Base-by-base conservation (phyloP, 805 yeast species). In the Alloascoidea africana region DNA sequence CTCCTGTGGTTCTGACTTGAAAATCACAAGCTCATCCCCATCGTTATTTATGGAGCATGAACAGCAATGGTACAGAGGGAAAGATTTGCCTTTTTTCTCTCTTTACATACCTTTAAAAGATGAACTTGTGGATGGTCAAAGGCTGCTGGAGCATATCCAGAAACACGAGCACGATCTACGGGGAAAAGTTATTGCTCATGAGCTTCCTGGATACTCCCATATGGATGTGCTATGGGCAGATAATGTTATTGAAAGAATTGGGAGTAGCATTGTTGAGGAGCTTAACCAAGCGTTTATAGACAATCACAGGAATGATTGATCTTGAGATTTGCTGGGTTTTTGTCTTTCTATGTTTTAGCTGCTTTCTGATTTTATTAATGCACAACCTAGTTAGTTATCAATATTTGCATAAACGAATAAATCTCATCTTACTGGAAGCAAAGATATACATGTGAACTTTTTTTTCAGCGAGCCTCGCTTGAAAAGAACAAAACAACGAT, bases 141-240 rank as follows among this genome's bases (percentile, higher is more conserved):
- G 73, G 39, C 65, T 91, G 27, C 61, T 75, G 6, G 58, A 73
- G 14, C 87, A 89, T 48, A 65, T 89, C 56, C 55, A 62, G 14
- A 56, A 63, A 30, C 62, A 64, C 42, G 97, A 89, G 55, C 61
- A 65, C 1, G 44, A 48, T n/a, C 68, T 43, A 23, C n/a, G 13
- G 53, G 43, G 23, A 49, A 61, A 54, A 43, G 68, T 54, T 44
- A 54, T 47, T 11, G 56, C 59, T 15, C 49, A 62, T 15, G 66
- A 66, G 36, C 42, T 89, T 4, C 68, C 70, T 0, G 68, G 65
- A 5, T 89, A 89, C 53, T 73, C 86, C 14, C 98, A 89, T 55
- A 59, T 89, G 38, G 98, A 89, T 56, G 94, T 86, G 1, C 61
- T 87, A 11, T 89, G 98, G 98, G 89, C 96, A 0, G 74, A 70